Percentiles rank a stretch among this genome's conserved stretches.
These are phyloP conservation scores for Ceratocystis ficicola DNA, from an alignment of 2,329 filamentous ascomycete species.

Conservation along the genomic window DNA sequence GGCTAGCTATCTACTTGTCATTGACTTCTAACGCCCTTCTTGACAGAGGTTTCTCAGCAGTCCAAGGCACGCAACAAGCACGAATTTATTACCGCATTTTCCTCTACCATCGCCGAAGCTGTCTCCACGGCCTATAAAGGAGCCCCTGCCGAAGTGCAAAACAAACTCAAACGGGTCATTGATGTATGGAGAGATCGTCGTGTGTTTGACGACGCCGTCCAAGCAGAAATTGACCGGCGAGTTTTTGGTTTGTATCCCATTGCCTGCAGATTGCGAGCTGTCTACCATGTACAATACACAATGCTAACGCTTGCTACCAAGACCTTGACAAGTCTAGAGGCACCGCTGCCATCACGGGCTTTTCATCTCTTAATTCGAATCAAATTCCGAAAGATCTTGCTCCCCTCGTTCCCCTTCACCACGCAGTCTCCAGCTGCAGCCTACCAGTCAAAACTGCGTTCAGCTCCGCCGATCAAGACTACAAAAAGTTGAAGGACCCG, in stretches of 20 bases:
- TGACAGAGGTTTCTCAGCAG: conserved; percentile 81
- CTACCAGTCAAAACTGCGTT: conserved; percentile 54
- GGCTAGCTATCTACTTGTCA: background rate
- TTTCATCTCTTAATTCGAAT: conserved; percentile 44
- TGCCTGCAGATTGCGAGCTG: conserved; percentile 21
- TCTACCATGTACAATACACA: background rate
- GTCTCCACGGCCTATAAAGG: conserved; percentile 82
- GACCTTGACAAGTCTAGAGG: conserved; percentile 52
- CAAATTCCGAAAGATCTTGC: conserved; percentile 62
- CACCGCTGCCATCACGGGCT: conserved; percentile 36
- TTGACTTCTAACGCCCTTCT: background rate
- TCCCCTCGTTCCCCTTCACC: conserved; percentile 61
- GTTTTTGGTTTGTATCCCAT: conserved; percentile 54
- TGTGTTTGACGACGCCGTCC: conserved; percentile 72
- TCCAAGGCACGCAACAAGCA: conserved; percentile 85
- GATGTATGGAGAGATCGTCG: conserved; percentile 84
- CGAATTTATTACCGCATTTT: conserved; percentile 85
- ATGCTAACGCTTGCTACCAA: conserved; percentile 27
- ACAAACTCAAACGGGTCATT: conserved; percentile 75
- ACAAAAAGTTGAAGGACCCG: conserved; percentile 68
- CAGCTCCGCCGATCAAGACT: conserved; percentile 65
- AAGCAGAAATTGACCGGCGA: conserved; percentile 66
- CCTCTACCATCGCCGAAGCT: conserved; percentile 86
- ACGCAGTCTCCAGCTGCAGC: conserved; percentile 59
- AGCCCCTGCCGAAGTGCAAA: conserved; percentile 71